These are phyloP conservation scores for Rhodotorula paludigena DNA, from an alignment of 768 basidiomycete species.

Conservation along the genomic window DNA sequence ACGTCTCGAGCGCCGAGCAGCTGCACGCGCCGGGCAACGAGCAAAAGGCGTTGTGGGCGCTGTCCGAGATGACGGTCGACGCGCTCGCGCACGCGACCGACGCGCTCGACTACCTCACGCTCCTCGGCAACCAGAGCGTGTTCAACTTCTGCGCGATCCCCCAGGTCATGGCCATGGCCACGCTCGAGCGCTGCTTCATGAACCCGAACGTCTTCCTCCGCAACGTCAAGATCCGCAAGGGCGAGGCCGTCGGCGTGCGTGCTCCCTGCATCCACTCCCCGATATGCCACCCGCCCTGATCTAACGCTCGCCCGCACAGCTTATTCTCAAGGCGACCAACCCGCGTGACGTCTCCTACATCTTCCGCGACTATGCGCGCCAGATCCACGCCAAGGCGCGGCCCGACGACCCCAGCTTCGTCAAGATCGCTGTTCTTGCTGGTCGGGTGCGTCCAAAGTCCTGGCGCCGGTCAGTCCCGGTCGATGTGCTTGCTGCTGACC, in stretches of 20 bases:
- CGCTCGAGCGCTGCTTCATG: constrained; percentile 86
- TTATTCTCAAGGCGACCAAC: constrained; percentile 88
- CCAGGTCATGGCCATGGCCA: constrained; percentile 91
- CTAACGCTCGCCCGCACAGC: constrained; percentile 50
- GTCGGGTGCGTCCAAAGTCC: constrained; percentile 59
- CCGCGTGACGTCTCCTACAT: constrained; percentile 82
- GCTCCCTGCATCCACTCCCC: not conserved
- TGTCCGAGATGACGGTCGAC: constrained; percentile 84
- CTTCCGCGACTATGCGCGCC: constrained; percentile 74
- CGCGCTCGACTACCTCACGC: constrained; percentile 77
- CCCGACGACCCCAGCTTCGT: constrained; percentile 84
- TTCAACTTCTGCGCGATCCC: constrained; percentile 97
- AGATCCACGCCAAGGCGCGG: constrained; percentile 72
- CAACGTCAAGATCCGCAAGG: constrained; percentile 94
- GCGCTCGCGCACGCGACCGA: constrained; percentile 78
- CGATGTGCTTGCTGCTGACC: not conserved
- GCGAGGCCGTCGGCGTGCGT: constrained; percentile 73
- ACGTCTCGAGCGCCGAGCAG: constrained; percentile 48
- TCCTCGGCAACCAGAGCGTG: constrained; percentile 82
- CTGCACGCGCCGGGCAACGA: constrained; percentile 56
- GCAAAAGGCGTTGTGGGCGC: constrained; percentile 68
- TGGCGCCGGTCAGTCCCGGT: not conserved
- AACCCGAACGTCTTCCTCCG: constrained; percentile 75
- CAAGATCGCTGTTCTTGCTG: constrained; percentile 72
- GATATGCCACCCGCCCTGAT: not conserved